A percentile compares a stretch with the other conserved stretches of the same genome.
Evolutionary conservation across 345 rosid genomes (phyloP).

Genomic region (Murraya paniculata): DNA sequence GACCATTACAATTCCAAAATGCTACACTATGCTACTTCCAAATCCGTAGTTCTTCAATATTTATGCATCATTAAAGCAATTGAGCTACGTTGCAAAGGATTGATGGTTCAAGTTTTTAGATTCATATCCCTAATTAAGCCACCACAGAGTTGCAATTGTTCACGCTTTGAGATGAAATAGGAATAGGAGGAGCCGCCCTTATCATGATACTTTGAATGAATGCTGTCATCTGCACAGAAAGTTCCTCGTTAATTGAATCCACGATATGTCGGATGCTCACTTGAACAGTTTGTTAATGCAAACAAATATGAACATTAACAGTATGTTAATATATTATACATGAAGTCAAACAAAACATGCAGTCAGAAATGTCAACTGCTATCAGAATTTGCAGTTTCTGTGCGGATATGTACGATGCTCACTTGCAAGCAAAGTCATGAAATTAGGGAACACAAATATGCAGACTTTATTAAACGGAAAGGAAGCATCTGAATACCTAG

Average conservation of each 20-base stretch:
- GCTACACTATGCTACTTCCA: background rate
- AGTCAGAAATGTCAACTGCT: background rate
- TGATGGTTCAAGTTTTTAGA: background rate
- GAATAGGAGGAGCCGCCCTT: slow-evolving; percentile 54
- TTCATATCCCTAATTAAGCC: slow-evolving; percentile 13
- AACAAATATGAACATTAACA: background rate
- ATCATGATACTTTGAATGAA: slow-evolving; percentile 79
- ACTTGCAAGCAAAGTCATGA: background rate
- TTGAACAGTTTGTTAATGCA: background rate
- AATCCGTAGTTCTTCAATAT: background rate
- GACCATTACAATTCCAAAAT: background rate
- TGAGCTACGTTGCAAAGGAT: background rate
- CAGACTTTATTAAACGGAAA: background rate
- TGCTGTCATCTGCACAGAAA: slow-evolving; percentile 51
- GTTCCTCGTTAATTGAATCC: background rate
- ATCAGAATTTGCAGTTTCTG: background rate
- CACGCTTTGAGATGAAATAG: slow-evolving; percentile 31
- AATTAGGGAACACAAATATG: background rate
- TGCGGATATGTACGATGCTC: background rate
- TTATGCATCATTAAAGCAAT: background rate
- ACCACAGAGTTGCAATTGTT: slow-evolving; percentile 21
- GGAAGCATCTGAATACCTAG: background rate
- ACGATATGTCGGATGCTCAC: no score
- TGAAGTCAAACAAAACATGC: background rate
- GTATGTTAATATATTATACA: background rate